Conservation (phyloP, 2,329 filamentous ascomycete genomes). For the Sordariomycetes sp. region DNA sequence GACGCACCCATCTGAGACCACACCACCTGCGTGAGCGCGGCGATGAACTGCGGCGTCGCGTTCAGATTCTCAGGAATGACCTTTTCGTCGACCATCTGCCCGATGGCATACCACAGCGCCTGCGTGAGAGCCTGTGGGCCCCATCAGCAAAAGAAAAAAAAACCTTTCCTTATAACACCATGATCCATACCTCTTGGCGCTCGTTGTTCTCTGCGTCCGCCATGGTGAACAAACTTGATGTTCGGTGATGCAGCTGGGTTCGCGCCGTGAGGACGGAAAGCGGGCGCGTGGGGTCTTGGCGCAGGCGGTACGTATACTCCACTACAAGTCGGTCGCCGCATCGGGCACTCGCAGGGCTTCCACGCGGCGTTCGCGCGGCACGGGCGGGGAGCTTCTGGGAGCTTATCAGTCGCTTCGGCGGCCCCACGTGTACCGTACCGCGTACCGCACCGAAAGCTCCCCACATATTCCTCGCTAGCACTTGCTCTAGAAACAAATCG, state of each 20-base stretch:
- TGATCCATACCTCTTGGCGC: conserved; percentile 4
- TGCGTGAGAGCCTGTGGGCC: conserved; percentile 59
- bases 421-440: background rate
- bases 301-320: background rate
- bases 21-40: conserved; percentile 71
- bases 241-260: background rate
- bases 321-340: too few species aligned
- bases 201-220: conserved; percentile 6
- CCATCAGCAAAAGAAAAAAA: background rate
- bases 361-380: too few species aligned
- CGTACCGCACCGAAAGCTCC: background rate
- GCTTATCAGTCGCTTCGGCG: background rate
- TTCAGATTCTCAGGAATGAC: conserved; percentile 56
- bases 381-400: too few species aligned
- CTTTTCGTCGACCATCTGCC: conserved; percentile 71
- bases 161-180: background rate
- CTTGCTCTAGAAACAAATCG: background rate
- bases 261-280: background rate
- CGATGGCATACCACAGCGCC: conserved; percentile 71
- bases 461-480: background rate
- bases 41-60: conserved; percentile 85
- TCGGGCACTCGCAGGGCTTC: too few species aligned
- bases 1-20: conserved; percentile 70
- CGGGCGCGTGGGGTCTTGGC: background rate
- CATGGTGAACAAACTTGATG: background rate